Conservation (phyloP, 108 stramenopile species). For the Pseudonitzschia pungens region DNA sequence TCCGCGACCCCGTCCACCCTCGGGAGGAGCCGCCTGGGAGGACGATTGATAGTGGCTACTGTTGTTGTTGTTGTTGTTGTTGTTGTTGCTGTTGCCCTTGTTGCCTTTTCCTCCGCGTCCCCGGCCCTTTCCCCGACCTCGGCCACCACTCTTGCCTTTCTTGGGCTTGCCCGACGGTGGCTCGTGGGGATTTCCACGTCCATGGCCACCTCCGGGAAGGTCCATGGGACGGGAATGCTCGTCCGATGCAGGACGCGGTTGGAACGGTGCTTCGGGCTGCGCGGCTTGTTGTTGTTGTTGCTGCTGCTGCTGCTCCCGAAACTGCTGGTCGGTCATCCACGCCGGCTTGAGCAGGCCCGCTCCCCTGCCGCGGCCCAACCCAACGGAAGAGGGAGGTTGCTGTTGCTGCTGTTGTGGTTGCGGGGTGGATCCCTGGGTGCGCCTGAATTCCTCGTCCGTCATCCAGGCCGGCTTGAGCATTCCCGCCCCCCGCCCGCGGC, state of each 20-base stretch:
- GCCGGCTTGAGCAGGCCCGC: constrained; percentile 27
- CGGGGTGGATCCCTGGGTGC: neutral
- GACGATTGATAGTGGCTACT: neutral
- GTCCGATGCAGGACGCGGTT: neutral
- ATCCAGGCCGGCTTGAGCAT: constrained; percentile 40
- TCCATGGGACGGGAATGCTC: neutral
- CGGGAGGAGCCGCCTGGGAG: neutral
- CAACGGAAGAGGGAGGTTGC: constrained; percentile 3
- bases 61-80: neutral
- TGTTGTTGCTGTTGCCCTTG: neutral
- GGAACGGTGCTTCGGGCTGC: neutral
- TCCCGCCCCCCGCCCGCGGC: constrained; percentile 32
- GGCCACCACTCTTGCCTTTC: neutral
- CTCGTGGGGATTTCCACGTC: neutral
- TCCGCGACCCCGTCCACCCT: constrained; percentile 40
- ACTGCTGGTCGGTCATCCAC: constrained; percentile 38
- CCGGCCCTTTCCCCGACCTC: neutral
- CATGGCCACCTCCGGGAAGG: too few relatives aligned
- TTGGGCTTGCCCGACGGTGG: neutral
- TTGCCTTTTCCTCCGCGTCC: neutral
- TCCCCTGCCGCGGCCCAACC: constrained; percentile 39
- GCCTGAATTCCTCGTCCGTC: constrained; percentile 11
- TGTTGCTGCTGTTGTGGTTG: neutral
- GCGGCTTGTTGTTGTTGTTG: neutral
- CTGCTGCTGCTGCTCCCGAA: constrained; percentile 6